Conservation (phyloP, 768 basidiomycete genomes). For the Trametes sanguinea region DNA sequence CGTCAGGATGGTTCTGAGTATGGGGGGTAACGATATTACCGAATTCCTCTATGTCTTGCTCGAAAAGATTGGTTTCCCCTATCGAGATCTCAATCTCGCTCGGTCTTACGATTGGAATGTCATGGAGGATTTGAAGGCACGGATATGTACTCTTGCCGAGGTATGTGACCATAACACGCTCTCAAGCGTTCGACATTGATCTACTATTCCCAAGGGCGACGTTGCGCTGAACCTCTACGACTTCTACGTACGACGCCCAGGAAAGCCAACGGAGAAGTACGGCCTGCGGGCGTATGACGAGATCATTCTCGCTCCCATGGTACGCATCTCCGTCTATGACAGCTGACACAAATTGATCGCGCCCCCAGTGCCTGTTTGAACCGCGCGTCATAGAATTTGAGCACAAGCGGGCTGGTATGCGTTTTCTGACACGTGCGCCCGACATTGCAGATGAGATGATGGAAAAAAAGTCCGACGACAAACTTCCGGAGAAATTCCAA, state of each 20-base stretch:
- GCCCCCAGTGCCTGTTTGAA: conserved; percentile 81
- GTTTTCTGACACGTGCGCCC: conserved; percentile 46
- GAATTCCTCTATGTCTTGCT: conserved; percentile 82
- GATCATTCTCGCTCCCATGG: conserved; percentile 92
- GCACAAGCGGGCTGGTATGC: conserved; percentile 58
- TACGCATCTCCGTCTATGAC: conserved; percentile 35
- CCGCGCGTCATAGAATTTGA: conserved; percentile 92
- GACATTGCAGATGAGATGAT: conserved; percentile 76
- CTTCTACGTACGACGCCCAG: conserved; percentile 80
- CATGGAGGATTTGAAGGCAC: conserved; percentile 87
- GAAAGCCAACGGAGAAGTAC: conserved; percentile 81
- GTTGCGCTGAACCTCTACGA: conserved; percentile 91
- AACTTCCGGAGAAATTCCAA: too few relatives aligned
- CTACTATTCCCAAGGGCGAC: conserved; percentile 57
- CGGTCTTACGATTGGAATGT: conserved; percentile 85
- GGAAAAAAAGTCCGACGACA: conserved; percentile 36
- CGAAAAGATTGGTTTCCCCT: conserved; percentile 83
- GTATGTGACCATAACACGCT: conserved; percentile 44
- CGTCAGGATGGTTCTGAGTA: conserved; percentile 72
- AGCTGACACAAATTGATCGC: neutral
- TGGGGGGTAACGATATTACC: conserved; percentile 95
- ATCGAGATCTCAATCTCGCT: conserved; percentile 76
- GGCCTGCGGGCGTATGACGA: conserved; percentile 92
- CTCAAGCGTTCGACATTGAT: neutral
- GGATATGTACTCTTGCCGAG: conserved; percentile 85